Evolutionary conservation across 768 basidiomycete genomes (phyloP).

Genomic region (Dictyophora rubrovolvata): DNA sequence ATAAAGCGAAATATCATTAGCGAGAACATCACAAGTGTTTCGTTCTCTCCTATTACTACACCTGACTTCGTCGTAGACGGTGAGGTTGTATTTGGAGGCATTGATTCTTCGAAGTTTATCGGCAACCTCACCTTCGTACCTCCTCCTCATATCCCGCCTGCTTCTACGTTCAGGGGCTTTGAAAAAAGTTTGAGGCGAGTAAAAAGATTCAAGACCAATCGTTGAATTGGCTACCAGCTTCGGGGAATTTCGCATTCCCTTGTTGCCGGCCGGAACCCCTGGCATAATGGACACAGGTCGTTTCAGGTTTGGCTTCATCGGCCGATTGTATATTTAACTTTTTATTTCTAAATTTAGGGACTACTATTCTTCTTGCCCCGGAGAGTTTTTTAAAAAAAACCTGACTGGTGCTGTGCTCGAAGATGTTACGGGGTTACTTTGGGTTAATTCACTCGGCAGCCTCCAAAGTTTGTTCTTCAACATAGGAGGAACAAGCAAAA

Average conservation of each 20-base stretch:
- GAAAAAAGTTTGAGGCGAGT: slow-evolving; percentile 22
- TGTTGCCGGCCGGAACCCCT: slow-evolving; percentile 34
- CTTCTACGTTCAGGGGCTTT: slow-evolving; percentile 41
- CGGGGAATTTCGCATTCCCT: background rate
- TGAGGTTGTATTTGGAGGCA: slow-evolving; percentile 45
- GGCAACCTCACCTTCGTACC: slow-evolving; percentile 28
- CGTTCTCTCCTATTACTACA: slow-evolving; percentile 37
- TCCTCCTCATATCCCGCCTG: slow-evolving; percentile 36
- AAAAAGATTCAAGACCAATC: slow-evolving; percentile 21
- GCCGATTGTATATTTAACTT: background rate
- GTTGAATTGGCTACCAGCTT: background rate
- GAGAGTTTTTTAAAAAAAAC: slow-evolving; percentile 45
- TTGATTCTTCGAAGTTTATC: slow-evolving; percentile 35
- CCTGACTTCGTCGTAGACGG: slow-evolving; percentile 30
- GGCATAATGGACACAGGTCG: slow-evolving; percentile 48
- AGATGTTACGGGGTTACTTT: slow-evolving; percentile 45
- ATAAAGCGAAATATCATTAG: too few relatives aligned
- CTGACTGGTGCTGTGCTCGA: slow-evolving; percentile 46
- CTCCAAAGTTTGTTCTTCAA: slow-evolving; percentile 44
- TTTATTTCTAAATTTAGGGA: background rate
- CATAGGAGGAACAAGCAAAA: slow-evolving; percentile 31
- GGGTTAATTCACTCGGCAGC: slow-evolving; percentile 33
- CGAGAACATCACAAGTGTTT: slow-evolving; percentile 38
- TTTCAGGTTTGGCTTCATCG: background rate
- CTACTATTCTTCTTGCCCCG: slow-evolving; percentile 1